These are phyloP conservation scores for Xylaria grammica DNA, from an alignment of 495 filamentous ascomycete genomes.

Conservation along the genomic window DNA sequence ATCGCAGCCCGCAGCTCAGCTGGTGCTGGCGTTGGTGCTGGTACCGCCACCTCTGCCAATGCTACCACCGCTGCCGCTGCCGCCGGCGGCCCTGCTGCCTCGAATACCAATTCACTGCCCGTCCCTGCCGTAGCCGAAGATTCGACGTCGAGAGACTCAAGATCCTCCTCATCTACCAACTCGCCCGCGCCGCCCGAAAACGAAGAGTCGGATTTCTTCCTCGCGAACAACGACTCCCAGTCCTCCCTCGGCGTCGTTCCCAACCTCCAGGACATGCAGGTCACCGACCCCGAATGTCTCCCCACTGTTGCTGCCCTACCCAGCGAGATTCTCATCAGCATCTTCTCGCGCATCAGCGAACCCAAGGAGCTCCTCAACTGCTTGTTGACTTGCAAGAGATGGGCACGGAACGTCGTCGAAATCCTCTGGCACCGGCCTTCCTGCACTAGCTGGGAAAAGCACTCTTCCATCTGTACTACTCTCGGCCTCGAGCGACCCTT, in stretches of 20 bases:
- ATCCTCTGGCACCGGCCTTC: slow-evolving; percentile 93
- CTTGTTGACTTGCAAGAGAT: slow-evolving; percentile 90
- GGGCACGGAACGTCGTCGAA: slow-evolving; percentile 91
- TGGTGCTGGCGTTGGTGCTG: slow-evolving; percentile 12
- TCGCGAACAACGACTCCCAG: slow-evolving; percentile 83
- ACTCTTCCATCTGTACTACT: slow-evolving; percentile 77
- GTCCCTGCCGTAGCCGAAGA: slow-evolving; percentile 24
- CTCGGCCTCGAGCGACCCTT: slow-evolving; percentile 71
- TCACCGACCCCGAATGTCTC: slow-evolving; percentile 62
- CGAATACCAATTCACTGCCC: slow-evolving; percentile 7
- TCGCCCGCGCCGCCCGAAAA: slow-evolving; percentile 79
- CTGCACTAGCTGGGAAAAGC: slow-evolving; percentile 82
- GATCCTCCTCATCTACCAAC: slow-evolving; percentile 74
- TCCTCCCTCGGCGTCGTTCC: slow-evolving; percentile 80
- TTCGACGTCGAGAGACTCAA: slow-evolving; percentile 42
- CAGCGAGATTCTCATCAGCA: slow-evolving; percentile 89
- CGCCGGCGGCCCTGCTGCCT: not conserved
- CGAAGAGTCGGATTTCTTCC: slow-evolving; percentile 93
- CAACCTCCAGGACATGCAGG: slow-evolving; percentile 73
- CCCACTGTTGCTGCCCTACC: slow-evolving; percentile 85
- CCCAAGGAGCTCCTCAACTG: slow-evolving; percentile 79
- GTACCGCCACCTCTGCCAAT: slow-evolving; percentile 17
- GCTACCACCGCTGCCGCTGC: slow-evolving; percentile 18
- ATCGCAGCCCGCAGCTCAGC: slow-evolving; percentile 43
- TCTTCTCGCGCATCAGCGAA: slow-evolving; percentile 82